Conservation (phyloP, 2,329 filamentous ascomycete genomes). For the Aspergillus neoniger region DNA sequence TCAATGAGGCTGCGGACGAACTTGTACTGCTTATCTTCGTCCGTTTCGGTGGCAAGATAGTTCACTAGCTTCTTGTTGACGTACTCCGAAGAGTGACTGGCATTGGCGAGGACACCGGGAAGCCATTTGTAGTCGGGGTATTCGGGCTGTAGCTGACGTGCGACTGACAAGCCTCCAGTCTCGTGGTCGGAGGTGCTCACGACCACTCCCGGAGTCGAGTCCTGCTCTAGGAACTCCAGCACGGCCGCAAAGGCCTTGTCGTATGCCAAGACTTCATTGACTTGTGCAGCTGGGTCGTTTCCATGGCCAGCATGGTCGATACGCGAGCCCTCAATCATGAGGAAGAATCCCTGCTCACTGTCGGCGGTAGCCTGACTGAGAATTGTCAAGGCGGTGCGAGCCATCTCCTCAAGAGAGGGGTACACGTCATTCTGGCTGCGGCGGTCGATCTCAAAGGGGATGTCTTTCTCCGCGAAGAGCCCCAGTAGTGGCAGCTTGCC, state of each 20-base stretch:
- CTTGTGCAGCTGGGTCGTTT: conserved; percentile 81
- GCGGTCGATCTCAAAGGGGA: conserved; percentile 93
- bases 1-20: conserved; percentile 73
- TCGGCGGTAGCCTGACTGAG: conserved; percentile 79
- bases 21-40: conserved; percentile 52
- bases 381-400: conserved; percentile 74
- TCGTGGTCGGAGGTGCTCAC: conserved; percentile 95
- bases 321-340: conserved; percentile 96
- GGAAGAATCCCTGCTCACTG: conserved; percentile 90
- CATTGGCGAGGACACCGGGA: conserved; percentile 77
- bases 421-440: conserved; percentile 75
- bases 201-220: conserved; percentile 71
- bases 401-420: conserved; percentile 90
- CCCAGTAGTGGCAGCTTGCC: conserved; percentile 81
- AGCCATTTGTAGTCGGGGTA: conserved; percentile 79
- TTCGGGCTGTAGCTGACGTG: conserved; percentile 65
- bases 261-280: conserved; percentile 92
- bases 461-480: conserved; percentile 77
- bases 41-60: conserved; percentile 54
- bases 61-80: conserved; percentile 64
- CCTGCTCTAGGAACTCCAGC: conserved; percentile 77
- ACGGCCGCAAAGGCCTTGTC: conserved; percentile 83
- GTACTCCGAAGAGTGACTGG: conserved; percentile 72
- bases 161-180: conserved; percentile 83
- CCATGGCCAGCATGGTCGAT: conserved; percentile 93